Percentiles rank a stretch among this genome's conserved stretches.
Evolutionary conservation across 495 filamentous ascomycete species (phyloP).

Genomic region (Aspergillus panamensis): DNA sequence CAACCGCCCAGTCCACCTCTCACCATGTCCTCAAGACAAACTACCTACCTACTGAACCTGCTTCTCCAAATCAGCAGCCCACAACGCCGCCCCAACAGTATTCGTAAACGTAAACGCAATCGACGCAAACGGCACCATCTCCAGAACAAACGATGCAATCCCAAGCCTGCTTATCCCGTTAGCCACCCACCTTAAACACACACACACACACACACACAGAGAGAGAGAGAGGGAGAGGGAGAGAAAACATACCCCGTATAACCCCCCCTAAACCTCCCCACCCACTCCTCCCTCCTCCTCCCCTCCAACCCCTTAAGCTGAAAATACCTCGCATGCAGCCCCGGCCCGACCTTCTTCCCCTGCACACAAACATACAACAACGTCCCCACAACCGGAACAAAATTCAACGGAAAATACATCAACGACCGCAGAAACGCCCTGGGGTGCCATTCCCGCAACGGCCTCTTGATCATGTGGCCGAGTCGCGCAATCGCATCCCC

Average conservation of each 20-base stretch:
- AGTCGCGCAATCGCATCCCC: conserved; percentile 58
- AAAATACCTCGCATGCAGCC: conserved; percentile 66
- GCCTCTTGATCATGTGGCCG: conserved; percentile 67
- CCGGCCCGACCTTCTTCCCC: conserved; percentile 55
- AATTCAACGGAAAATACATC: conserved; percentile 82
- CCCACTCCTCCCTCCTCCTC: conserved; percentile 58
- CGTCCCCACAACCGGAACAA: conserved; percentile 87
- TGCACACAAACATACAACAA: conserved; percentile 72
- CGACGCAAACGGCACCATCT: conserved; percentile 79
- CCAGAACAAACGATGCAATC: conserved; percentile 67
- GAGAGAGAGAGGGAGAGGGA: not conserved
- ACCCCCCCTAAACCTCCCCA: conserved; percentile 57
- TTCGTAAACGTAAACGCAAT: conserved; percentile 90
- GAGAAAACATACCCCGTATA: conserved; percentile 74
- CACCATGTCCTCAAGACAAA: not conserved
- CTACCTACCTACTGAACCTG: conserved; percentile 20
- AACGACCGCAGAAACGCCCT: conserved; percentile 65
- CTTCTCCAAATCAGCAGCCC: conserved; percentile 87
- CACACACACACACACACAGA: not conserved
- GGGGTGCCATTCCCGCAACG: conserved; percentile 64
- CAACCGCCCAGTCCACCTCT: not conserved
- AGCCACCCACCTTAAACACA: too few species aligned
- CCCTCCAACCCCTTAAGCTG: conserved; percentile 80
- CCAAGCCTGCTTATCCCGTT: conserved; percentile 62
- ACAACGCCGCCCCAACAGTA: conserved; percentile 86